Percentiles rank a stretch among this genome's conserved stretches.
phyloP scores from a whole-genome alignment of 176 grass and related monocot genomes.

The Triticum monococcum region DNA sequence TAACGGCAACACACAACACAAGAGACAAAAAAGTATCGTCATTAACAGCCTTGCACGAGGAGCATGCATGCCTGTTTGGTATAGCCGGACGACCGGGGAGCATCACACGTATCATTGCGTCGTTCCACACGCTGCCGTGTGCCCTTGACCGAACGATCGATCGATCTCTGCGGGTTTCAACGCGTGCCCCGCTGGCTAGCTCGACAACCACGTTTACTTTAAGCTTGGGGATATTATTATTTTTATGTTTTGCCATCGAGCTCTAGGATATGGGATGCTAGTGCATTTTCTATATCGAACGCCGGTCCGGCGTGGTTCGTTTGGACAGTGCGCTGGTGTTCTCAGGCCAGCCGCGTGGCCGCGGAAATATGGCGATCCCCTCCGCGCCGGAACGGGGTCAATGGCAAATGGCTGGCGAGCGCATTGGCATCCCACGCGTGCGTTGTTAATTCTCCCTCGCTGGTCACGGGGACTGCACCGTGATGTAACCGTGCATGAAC shows the following conservation, averaged over 20 bases:
- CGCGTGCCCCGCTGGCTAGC: not conserved
- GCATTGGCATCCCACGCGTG: not conserved
- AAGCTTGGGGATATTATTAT: no score
- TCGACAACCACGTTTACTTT: not conserved
- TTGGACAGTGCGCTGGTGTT: not conserved
- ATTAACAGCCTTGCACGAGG: slow-evolving; percentile 2
- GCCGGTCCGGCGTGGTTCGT: not conserved
- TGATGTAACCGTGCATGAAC: no score
- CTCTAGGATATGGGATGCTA: not conserved
- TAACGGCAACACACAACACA: no score
- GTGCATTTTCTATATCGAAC: not conserved
- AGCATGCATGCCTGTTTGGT: not conserved
- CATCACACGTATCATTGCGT: not conserved
- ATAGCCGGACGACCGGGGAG: no score
- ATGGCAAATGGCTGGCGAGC: not conserved
- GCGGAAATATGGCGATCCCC: no score
- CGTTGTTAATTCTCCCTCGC: no score
- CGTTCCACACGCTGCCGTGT: not conserved
- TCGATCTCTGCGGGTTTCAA: not conserved
- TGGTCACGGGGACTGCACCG: no score
- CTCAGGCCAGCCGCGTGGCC: no score
- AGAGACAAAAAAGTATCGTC: no score
- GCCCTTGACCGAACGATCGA: not conserved
- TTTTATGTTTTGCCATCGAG: not conserved
- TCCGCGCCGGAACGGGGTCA: slow-evolving; percentile 24